Evolutionary conservation across 768 basidiomycete species (phyloP).

Genomic region (Hygrophoropsis aurantiaca): DNA sequence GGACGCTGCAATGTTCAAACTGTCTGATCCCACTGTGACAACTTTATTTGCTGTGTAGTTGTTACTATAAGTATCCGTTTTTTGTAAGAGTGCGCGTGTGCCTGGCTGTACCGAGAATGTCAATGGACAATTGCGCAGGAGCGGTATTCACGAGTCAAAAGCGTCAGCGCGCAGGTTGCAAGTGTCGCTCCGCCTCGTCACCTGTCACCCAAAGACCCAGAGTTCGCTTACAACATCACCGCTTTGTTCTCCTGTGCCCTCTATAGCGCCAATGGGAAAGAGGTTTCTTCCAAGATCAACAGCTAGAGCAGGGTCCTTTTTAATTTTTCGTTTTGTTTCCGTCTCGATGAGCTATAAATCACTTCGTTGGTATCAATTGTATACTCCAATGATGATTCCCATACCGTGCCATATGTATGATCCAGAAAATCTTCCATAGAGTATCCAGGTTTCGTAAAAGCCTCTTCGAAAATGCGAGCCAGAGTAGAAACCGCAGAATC

Average conservation of each 20-base stretch:
- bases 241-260: conserved; percentile 6
- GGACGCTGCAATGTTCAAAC: too few species aligned
- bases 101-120: too few species aligned
- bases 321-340: conserved; percentile 76
- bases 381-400: conserved; percentile 21
- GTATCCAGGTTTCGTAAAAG: conserved; percentile 92
- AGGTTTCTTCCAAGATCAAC: conserved; percentile 37
- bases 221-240: conserved; percentile 43
- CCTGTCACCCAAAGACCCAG: conserved; percentile 41
- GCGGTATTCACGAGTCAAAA: too few species aligned
- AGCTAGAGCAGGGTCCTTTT: conserved; percentile 68
- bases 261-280: conserved; percentile 28
- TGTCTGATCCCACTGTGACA: too few species aligned
- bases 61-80: too few species aligned
- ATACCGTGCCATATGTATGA: conserved; percentile 83
- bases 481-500: conserved; percentile 85
- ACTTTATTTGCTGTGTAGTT: too few species aligned
- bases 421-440: conserved; percentile 95
- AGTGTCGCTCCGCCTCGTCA: too few species aligned
- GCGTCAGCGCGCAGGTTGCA: too few species aligned
- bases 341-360: conserved; percentile 78
- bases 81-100: too few species aligned
- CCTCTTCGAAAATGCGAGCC: conserved; percentile 81
- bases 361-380: too few species aligned
- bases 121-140: too few species aligned